Evolutionary conservation across 768 basidiomycete genomes (phyloP), one percentile per base, ranked within the genome.

Genomic region (Trichaptum fuscoviolaceum): DNA sequence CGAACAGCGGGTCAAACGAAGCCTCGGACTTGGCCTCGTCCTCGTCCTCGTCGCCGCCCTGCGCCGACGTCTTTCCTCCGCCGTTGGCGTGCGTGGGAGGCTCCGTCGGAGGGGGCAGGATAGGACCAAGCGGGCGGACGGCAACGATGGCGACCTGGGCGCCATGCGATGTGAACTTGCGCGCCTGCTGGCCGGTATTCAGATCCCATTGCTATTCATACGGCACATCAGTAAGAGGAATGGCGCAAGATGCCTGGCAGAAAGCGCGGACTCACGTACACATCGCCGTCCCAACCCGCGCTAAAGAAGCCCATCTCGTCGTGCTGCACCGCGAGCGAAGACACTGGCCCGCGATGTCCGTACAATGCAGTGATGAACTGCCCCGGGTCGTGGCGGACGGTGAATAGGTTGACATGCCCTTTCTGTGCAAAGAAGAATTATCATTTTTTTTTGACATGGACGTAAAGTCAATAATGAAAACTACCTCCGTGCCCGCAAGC

Each of bases 221-320:
- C n/a, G 36, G 58, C 30, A 26, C 35, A 66, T 35, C 57, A 71
- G 65, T 59, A n/a, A 63, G 60, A 66, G 42, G 67, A 70, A 64
- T 67, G 64, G 52, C 58, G 66, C 42, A 59, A 25, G 17, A 26
- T 27, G 59, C n/a, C 60, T 27, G 59, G 35, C 60, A 35, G 7
- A 66, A 59, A 23, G 68, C 26, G 62, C 23, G 59, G 24, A 82
- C 92, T 75, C 75, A 95, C 95, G 59, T 87, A 82, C 17, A 93
- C 90, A 70, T 91, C 87, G 12, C 94, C 92, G 73, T 99, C 97
- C 96, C 96, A 98, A 23, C 94, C 90, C 6, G 93, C 95, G 73
- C 93, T 96, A 71, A 95, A 89, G 69, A 95, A 86, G 0, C 89
- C 86, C 70, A 90, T 91, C 75, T 98, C 93, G 67, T 92, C 88